Evolutionary conservation across 176 grass and related monocot genomes (phyloP).

Genomic region (Typha latifolia): DNA sequence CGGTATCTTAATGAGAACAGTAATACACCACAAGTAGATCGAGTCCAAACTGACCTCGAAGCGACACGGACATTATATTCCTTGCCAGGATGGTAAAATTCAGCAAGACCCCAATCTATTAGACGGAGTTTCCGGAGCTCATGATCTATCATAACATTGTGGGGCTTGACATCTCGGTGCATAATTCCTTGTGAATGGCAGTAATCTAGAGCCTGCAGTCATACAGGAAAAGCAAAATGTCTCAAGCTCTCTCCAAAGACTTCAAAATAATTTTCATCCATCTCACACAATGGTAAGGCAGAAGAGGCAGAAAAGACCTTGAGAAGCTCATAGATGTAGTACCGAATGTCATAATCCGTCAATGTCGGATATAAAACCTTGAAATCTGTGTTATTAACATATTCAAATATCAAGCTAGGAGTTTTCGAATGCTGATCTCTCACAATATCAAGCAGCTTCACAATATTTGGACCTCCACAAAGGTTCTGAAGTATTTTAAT

Average conservation of each 20-base stretch:
- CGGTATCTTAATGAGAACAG: not conserved
- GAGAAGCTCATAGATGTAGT: conserved; percentile 98
- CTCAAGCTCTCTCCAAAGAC: not conserved
- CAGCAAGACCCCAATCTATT: conserved; percentile 71
- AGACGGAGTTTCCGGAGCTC: conserved; percentile 55
- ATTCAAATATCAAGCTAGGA: conserved; percentile 93
- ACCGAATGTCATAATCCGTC: conserved; percentile 97
- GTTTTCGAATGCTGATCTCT: conserved; percentile 96
- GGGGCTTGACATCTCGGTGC: conserved; percentile 68
- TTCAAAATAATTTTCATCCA: not conserved
- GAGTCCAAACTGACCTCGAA: conserved; percentile 32
- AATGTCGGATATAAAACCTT: conserved; percentile 89
- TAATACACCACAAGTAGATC: not conserved
- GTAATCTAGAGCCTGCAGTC: conserved; percentile 51
- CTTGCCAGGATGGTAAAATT: conserved; percentile 68
- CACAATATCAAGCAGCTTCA: conserved; percentile 89
- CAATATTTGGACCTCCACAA: conserved; percentile 85
- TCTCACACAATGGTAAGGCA: not conserved
- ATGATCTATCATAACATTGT: conserved; percentile 79
- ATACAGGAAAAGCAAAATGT: not conserved
- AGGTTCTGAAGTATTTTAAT: conserved; percentile 99
- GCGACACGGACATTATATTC: conserved; percentile 67
- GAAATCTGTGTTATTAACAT: conserved; percentile 96
- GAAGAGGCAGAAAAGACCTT: conserved; percentile 39
- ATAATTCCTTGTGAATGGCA: conserved; percentile 66